Evolutionary conservation across 257 asterid species (phyloP).

Genomic region (Solanum clarkiae): DNA sequence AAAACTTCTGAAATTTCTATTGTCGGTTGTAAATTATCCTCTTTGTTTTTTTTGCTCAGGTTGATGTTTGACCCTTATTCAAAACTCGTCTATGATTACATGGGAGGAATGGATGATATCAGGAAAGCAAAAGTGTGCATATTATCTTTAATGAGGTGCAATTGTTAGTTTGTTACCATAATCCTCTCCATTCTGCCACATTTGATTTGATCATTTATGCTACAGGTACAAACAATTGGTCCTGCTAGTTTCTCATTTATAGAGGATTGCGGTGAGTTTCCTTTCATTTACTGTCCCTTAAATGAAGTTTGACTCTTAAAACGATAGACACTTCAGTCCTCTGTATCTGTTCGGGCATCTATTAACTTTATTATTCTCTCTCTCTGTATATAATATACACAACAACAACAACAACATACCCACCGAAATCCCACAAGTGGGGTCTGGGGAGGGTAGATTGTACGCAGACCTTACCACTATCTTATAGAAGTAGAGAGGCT

Average conservation of each 20-base stretch:
- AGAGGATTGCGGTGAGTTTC: constrained; percentile 21
- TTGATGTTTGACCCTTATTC: constrained; percentile 26
- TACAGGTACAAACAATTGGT: constrained; percentile 11
- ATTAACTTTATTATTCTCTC: not conserved
- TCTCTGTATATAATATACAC: not conserved
- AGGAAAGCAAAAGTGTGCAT: constrained; percentile 24
- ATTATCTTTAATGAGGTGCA: not conserved
- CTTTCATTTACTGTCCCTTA: not conserved
- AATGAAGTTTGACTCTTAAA: not conserved
- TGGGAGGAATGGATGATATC: constrained; percentile 23
- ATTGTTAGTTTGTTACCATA: not conserved
- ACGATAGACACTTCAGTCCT: not conserved
- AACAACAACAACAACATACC: too few species aligned
- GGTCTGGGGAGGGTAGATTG: too few species aligned
- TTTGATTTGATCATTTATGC: not conserved
- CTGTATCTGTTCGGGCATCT: not conserved
- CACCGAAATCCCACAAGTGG: too few species aligned
- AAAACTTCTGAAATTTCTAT: not conserved
- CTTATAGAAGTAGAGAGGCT: too few species aligned
- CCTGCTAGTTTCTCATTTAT: constrained; percentile 13
- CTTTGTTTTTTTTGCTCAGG: constrained; percentile 3
- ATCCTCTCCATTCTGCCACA: not conserved
- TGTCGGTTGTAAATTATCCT: not conserved
- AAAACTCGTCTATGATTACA: constrained; percentile 15
- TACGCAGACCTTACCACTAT: too few species aligned